Evolutionary conservation across 2,329 filamentous ascomycete species (phyloP).

Genomic region (Aspergillus nomiae): DNA sequence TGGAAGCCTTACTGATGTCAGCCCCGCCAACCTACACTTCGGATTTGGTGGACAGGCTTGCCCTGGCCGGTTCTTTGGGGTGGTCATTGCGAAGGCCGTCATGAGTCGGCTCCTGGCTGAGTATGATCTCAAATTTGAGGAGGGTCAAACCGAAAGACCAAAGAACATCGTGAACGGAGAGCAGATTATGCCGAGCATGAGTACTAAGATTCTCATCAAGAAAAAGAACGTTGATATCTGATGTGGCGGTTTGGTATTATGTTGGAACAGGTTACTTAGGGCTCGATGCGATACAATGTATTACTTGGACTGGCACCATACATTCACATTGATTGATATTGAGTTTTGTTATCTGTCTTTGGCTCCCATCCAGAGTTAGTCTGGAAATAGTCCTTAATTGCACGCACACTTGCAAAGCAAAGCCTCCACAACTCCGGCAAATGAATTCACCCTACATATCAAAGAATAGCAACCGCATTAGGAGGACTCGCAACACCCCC

Average conservation of each 20-base stretch:
- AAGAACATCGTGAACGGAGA: slow-evolving; percentile 30
- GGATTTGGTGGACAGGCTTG: slow-evolving; percentile 29
- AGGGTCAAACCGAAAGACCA: slow-evolving; percentile 18
- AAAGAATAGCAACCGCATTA: slow-evolving; percentile 50
- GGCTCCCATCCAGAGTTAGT: not conserved
- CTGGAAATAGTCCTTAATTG: not conserved
- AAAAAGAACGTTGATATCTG: slow-evolving; percentile 16
- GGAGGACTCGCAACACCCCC: slow-evolving; percentile 51
- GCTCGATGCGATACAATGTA: not conserved
- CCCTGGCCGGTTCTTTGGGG: slow-evolving; percentile 29
- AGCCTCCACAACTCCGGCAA: not conserved
- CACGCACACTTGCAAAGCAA: not conserved
- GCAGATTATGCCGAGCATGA: slow-evolving; percentile 30
- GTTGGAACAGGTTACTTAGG: not conserved
- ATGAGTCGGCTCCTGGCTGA: slow-evolving; percentile 31
- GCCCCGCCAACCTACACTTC: slow-evolving; percentile 28
- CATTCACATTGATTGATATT: not conserved
- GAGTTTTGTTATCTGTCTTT: not conserved
- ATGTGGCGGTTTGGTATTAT: not conserved
- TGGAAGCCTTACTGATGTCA: slow-evolving; percentile 23
- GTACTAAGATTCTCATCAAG: slow-evolving; percentile 24
- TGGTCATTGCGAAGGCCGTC: slow-evolving; percentile 27
- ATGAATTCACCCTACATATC: not conserved
- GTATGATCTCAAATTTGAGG: slow-evolving; percentile 33
- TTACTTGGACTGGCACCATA: not conserved